These are phyloP conservation scores for Fusarium gaditjirri DNA, from an alignment of 2,329 filamentous ascomycete species.

Conservation along the genomic window DNA sequence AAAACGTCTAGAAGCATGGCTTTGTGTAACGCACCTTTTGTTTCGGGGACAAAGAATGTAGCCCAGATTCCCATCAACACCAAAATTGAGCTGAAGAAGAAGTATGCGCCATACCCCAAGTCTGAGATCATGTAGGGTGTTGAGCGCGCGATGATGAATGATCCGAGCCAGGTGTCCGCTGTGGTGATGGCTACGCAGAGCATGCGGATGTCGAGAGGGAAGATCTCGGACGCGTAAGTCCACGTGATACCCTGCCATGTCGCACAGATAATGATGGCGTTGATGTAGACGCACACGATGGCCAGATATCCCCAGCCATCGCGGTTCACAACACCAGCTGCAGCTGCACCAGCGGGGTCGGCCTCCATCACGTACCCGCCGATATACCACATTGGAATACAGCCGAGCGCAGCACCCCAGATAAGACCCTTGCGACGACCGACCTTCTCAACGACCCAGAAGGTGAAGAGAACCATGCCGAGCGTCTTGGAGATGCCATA, in stretches of 20 bases:
- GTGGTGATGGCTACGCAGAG: slow-evolving; percentile 50
- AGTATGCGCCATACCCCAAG: slow-evolving; percentile 61
- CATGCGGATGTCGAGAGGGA: slow-evolving; percentile 53
- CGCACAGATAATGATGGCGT: slow-evolving; percentile 52
- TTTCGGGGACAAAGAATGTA: slow-evolving; percentile 63
- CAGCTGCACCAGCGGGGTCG: slow-evolving; percentile 52
- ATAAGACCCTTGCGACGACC: slow-evolving; percentile 61
- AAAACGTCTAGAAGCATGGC: neutral
- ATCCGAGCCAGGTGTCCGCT: slow-evolving; percentile 53
- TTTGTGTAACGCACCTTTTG: slow-evolving; percentile 52
- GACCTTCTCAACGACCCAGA: slow-evolving; percentile 59
- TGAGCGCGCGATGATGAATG: slow-evolving; percentile 53
- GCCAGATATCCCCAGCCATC: slow-evolving; percentile 56
- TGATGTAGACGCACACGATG: slow-evolving; percentile 59
- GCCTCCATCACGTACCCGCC: slow-evolving; percentile 51
- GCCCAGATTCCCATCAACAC: slow-evolving; percentile 59
- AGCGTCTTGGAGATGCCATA: slow-evolving; percentile 54
- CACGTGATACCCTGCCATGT: slow-evolving; percentile 57
- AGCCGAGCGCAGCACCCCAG: slow-evolving; percentile 50
- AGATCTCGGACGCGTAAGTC: slow-evolving; percentile 61
- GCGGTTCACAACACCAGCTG: slow-evolving; percentile 56
- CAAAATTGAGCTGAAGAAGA: slow-evolving; percentile 61
- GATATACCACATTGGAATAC: slow-evolving; percentile 54
- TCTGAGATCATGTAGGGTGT: slow-evolving; percentile 55
- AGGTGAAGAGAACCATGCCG: slow-evolving; percentile 52